Base-by-base conservation (phyloP, 805 yeast genomes). In the Maudiozyma serrabonitensis region DNA sequence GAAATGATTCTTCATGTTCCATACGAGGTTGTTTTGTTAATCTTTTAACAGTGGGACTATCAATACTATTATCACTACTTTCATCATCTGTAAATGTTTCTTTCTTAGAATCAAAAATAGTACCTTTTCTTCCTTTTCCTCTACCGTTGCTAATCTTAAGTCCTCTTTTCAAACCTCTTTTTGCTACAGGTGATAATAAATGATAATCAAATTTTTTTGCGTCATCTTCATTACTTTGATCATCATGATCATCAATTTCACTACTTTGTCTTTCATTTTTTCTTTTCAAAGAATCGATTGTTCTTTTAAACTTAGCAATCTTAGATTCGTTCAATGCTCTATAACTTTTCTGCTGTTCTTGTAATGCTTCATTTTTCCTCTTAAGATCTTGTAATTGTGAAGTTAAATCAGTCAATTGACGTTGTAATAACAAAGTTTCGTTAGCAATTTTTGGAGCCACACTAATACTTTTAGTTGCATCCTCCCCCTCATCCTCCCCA, bases 401-500 rank as follows among this genome's bases (percentile, higher is more conserved):
- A n/a, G 63, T 67, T 28, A 71, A 46, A 48, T 61, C 66, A 15
- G 63, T 51, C 6, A 70, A 46, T 50, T 69, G 73, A 15, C 58
- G 62, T 52, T 69, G 72, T 25, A 70, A 54, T 4, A 57, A 41
- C n/a, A 63, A 46, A 46, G 64, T 65, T 47, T 69, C 72, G 46
- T 62, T 62, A 21, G 57, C 61, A 39, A 45, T 54, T 52, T 26
- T 57, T n/a, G 47, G 48, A 9, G 49, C 48, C 16, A 21, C 19
- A 11, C 42, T 19, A 39, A 21, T 13, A 19, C 25, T 39, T 15
- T 4, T 19, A 11, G n/a, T 19, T 6, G 23, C 11, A 39, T 39
- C 41, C 3, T 16, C 25, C 8, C 11, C 26, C 25, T 19, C 42
- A 3, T 21, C 23, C 23, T 21, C 23, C 4, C 23, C 23, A 21